phyloP scores from a whole-genome alignment of 768 basidiomycete species.

The Lentinus brumalis region DNA sequence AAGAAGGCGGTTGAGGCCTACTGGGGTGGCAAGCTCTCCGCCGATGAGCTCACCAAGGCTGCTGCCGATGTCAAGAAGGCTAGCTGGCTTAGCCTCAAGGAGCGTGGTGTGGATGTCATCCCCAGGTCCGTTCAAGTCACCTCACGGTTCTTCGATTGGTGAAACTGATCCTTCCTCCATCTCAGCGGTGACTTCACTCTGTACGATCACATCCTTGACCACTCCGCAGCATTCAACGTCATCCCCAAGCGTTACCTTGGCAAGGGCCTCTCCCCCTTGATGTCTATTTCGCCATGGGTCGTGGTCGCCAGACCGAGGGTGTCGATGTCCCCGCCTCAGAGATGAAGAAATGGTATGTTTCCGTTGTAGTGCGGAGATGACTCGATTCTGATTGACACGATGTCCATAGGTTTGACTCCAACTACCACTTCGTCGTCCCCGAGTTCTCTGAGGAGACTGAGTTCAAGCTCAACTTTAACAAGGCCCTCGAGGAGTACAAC shows the following conservation, averaged over 20 bases:
- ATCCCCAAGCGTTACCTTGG: conserved; percentile 93
- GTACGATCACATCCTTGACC: conserved; percentile 98
- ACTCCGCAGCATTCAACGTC: conserved; percentile 94
- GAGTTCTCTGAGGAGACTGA: conserved; percentile 89
- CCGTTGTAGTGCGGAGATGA: not conserved
- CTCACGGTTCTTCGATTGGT: conserved; percentile 21
- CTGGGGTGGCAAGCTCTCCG: conserved; percentile 92
- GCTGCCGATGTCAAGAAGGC: conserved; percentile 87
- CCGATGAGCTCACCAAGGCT: conserved; percentile 83
- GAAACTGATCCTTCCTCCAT: conserved; percentile 7
- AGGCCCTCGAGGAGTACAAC: conserved; percentile 89
- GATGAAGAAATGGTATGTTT: conserved; percentile 95
- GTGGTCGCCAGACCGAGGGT: conserved; percentile 91
- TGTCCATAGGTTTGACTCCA: conserved; percentile 85
- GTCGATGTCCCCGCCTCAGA: conserved; percentile 97
- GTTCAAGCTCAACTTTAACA: conserved; percentile 96
- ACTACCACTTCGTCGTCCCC: conserved; percentile 98
- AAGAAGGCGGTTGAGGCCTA: conserved; percentile 99
- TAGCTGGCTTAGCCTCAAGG: conserved; percentile 86
- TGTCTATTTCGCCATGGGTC: conserved; percentile 98
- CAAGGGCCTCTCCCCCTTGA: conserved; percentile 86
- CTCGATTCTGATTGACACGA: not conserved
- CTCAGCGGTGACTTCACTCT: conserved; percentile 95
- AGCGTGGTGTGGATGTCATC: conserved; percentile 83
- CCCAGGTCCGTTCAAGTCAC: conserved; percentile 67